Base-by-base conservation (phyloP, 768 basidiomycete species). In the Boletus pseudopeckii region DNA sequence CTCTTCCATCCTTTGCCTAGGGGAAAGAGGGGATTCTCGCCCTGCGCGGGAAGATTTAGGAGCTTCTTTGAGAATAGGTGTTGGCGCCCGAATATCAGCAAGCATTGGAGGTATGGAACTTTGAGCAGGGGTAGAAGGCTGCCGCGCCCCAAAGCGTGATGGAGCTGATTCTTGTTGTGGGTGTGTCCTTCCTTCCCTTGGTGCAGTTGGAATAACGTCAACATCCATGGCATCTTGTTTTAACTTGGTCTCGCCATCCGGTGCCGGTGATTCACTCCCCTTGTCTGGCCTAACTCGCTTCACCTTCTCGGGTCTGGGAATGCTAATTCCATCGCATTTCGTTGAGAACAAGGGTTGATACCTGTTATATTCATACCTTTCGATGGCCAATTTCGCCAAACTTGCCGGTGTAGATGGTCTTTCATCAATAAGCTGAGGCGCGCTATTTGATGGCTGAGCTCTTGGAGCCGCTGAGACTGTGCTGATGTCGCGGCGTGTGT, bases 251-350 rank as follows among this genome's bases (percentile, higher is more conserved):
- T 71, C 65, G 28, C 59, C 55, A n/a, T 74, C 70, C 9, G 67
- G 67, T 3, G 59, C 65, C 4, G 74, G 73, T 8, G 74, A 71
- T 34, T 72, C 71, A 8, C 72, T 70, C 42, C 70, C 71, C 45
- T 64, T 68, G 32, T 77, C 75, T 18, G 64, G 64, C 36, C 74
- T 63, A 20, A 81, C 71, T 20, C 88, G 76, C 68, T 82, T 88
- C 53, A 90, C 85, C 33, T 88, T 86, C 65, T 90, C 87, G n/a
- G 88, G 88, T 44, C 87, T 75, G 22, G 87, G 88, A 43, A 90
- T 79, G 64, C 88, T 90, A 57, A 22, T 41, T 54, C 24, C 9
- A 28, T 51, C 13, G 51, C 34, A 34, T 57, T 63, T 41, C 52
- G 18, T 54, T 26, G 37, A 43, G 28, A 56, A 50, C 24, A 33